Evolutionary conservation across 345 rosid species (phyloP).

Genomic region (Carallia brachiata): DNA sequence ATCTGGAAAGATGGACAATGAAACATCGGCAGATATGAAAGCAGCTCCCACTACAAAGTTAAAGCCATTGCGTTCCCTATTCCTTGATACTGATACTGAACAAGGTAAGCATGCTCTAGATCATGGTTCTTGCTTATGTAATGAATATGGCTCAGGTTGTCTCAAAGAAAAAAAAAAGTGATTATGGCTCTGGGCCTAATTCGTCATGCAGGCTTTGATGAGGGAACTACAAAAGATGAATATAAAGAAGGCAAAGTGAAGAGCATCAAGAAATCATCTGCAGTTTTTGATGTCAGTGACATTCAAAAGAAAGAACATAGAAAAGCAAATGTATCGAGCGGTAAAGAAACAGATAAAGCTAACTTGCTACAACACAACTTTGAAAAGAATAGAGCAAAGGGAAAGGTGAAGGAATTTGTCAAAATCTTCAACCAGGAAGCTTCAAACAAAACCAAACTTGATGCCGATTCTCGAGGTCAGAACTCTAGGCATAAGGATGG

Average conservation of each 20-base stretch:
- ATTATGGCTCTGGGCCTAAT: slow-evolving; percentile 12
- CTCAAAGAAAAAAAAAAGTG: no score
- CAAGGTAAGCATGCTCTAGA: slow-evolving; percentile 32
- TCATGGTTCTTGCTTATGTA: slow-evolving; percentile 8
- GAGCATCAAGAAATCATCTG: slow-evolving; percentile 24
- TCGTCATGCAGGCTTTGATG: slow-evolving; percentile 40
- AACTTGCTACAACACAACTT: slow-evolving; percentile 27
- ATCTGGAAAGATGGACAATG: slow-evolving; percentile 20
- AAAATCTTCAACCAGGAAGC: slow-evolving; percentile 67
- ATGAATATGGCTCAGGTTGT: neutral
- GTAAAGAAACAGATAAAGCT: slow-evolving; percentile 29
- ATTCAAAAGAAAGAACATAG: slow-evolving; percentile 39
- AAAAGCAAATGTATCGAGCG: slow-evolving; percentile 21
- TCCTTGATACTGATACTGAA: slow-evolving; percentile 17
- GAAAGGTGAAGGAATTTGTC: slow-evolving; percentile 79
- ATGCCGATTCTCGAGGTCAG: slow-evolving; percentile 30
- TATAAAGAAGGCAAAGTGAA: slow-evolving; percentile 39
- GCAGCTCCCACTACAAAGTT: slow-evolving; percentile 26
- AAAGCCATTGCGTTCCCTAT: slow-evolving; percentile 36
- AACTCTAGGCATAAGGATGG: slow-evolving; percentile 44
- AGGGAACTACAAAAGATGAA: slow-evolving; percentile 20
- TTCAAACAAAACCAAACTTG: slow-evolving; percentile 32
- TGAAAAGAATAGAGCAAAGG: slow-evolving; percentile 41
- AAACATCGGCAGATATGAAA: slow-evolving; percentile 15
- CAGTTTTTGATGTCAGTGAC: slow-evolving; percentile 30